These are phyloP conservation scores for Chlamydomonas eustigma DNA, from an alignment of 139 green algal genomes.

Conservation along the genomic window DNA sequence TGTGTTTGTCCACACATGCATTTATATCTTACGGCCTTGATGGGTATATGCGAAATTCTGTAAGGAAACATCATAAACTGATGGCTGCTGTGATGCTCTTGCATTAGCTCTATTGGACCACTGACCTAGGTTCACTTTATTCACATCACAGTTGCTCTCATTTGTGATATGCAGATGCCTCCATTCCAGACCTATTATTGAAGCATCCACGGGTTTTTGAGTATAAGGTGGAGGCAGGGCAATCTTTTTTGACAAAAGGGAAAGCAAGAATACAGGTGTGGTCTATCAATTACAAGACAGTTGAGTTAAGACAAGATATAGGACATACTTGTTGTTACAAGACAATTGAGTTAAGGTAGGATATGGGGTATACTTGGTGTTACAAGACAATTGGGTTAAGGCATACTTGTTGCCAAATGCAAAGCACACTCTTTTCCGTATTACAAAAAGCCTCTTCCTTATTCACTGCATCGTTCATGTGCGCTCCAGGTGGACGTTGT, in stretches of 20 bases:
- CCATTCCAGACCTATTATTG: constrained; percentile 47
- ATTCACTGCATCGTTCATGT: neutral
- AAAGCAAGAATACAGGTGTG: constrained; percentile 41
- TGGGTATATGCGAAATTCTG: too few species aligned
- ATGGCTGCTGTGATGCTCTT: too few species aligned
- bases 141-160: too few species aligned
- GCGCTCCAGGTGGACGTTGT: constrained; percentile 52
- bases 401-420: neutral
- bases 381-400: neutral
- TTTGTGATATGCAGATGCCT: constrained; percentile 24
- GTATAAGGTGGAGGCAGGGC: constrained; percentile 39
- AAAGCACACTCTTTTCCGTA: neutral
- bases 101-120: too few species aligned
- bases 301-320: neutral
- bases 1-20: too few species aligned
- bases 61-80: too few species aligned
- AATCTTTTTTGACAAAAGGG: constrained; percentile 36
- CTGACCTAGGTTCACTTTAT: too few species aligned
- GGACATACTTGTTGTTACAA: neutral
- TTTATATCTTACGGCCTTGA: too few species aligned
- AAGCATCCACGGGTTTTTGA: constrained; percentile 62
- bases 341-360: neutral
- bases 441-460: neutral
- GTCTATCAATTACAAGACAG: neutral
- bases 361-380: neutral